Evolutionary conservation across 495 filamentous ascomycete species (phyloP).

Genomic region (Aspergillus diversus): DNA sequence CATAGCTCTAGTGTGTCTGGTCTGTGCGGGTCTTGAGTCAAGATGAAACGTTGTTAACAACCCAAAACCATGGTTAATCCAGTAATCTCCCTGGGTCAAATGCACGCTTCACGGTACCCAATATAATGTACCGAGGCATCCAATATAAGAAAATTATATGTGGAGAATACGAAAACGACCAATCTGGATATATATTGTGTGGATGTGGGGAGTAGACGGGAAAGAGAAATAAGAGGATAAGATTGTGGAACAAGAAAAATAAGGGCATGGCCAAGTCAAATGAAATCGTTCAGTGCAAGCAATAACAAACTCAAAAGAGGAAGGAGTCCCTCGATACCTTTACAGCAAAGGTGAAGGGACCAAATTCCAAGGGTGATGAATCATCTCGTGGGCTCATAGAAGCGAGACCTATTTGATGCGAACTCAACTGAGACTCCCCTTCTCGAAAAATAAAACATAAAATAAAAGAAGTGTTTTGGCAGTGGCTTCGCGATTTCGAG

Average conservation of each 20-base stretch:
- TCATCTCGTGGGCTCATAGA: no score
- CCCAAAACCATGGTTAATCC: conserved; percentile 1
- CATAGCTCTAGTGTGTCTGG: conserved; percentile 19
- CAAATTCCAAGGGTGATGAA: no score
- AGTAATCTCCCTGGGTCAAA: conserved; percentile 8
- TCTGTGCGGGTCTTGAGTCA: conserved; percentile 26
- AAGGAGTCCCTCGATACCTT: no score
- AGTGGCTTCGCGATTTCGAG: neutral
- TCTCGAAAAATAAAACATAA: no score
- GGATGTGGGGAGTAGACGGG: neutral
- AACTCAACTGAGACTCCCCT: no score
- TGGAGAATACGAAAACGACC: neutral
- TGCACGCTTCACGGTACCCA: conserved; percentile 4
- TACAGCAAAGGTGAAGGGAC: no score
- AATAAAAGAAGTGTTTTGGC: no score
- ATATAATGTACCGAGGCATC: conserved; percentile 7
- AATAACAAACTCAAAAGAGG: no score
- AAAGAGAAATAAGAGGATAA: neutral
- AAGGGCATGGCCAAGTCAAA: neutral
- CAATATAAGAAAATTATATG: neutral
- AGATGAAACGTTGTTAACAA: conserved; percentile 21
- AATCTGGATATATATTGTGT: neutral
- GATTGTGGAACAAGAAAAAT: neutral
- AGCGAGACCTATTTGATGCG: no score
- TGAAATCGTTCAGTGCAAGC: no score